Conservation (phyloP, 768 basidiomycete species). For the Rhizopogon vulgaris region DNA sequence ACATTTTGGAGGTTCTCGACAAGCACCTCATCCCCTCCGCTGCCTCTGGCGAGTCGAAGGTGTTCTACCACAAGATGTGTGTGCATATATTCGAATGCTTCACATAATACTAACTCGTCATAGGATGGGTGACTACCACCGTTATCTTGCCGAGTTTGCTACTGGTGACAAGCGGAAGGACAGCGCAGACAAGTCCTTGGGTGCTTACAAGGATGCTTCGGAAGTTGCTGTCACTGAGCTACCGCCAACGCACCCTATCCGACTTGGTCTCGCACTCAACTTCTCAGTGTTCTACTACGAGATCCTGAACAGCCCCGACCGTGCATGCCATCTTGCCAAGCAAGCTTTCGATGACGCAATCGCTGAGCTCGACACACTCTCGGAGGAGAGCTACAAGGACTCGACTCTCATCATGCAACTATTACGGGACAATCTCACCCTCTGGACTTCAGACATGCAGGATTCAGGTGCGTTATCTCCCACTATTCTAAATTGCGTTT, state of each 20-base stretch:
- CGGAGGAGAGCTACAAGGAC: slow-evolving; percentile 99
- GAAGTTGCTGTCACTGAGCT: slow-evolving; percentile 96
- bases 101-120: slow-evolving; percentile 10
- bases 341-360: slow-evolving; percentile 99
- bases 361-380: slow-evolving; percentile 96
- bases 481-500: background rate
- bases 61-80: slow-evolving; percentile 99
- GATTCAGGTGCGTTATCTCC: slow-evolving; percentile 59
- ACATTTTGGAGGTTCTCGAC: slow-evolving; percentile 95
- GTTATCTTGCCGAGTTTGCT: slow-evolving; percentile 97
- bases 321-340: slow-evolving; percentile 97
- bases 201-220: slow-evolving; percentile 96
- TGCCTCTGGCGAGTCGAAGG: slow-evolving; percentile 94
- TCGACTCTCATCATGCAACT: slow-evolving; percentile 97
- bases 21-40: slow-evolving; percentile 98
- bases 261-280: slow-evolving; percentile 96
- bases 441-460: slow-evolving; percentile 99
- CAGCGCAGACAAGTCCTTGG: slow-evolving; percentile 94
- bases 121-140: slow-evolving; percentile 99
- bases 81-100: slow-evolving; percentile 38
- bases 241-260: slow-evolving; percentile 94
- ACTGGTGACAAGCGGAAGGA: slow-evolving; percentile 97
- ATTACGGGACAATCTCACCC: slow-evolving; percentile 92
- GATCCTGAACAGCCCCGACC: slow-evolving; percentile 97
- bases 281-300: slow-evolving; percentile 99